Percentiles rank a stretch among this genome's conserved stretches.
phyloP scores from a whole-genome alignment of 2,329 filamentous ascomycete genomes.

The Westerdykella aurantiaca region DNA sequence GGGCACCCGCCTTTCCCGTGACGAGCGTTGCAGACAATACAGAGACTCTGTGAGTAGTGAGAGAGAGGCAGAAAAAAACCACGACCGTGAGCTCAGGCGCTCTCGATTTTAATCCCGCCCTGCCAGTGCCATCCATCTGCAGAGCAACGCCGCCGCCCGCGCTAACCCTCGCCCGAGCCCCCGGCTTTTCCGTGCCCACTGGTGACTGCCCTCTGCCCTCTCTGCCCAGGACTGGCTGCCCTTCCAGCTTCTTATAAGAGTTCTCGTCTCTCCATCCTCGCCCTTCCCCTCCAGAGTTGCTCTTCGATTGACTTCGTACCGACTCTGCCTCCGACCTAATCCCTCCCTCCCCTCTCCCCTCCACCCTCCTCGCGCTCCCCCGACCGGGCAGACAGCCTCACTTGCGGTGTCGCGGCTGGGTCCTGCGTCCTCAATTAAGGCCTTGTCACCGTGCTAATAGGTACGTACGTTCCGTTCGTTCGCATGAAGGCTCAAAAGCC shows the following conservation, averaged over 20 bases:
- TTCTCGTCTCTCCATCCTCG: constrained; percentile 4
- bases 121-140: too few relatives aligned
- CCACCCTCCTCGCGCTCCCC: constrained; percentile 11
- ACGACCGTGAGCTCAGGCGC: too few relatives aligned
- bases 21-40: too few relatives aligned
- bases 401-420: constrained; percentile 18
- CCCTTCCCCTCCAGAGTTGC: constrained; percentile 11
- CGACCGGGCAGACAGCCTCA: constrained; percentile 18
- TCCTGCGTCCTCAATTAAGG: constrained; percentile 16
- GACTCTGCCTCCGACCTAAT: constrained; percentile 1
- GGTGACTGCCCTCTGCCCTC: constrained; percentile 5
- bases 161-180: background rate
- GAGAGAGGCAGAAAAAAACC: too few relatives aligned
- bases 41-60: too few relatives aligned
- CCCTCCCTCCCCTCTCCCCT: constrained; percentile 9
- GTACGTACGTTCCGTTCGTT: constrained; percentile 2
- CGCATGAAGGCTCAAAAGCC: background rate
- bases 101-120: too few relatives aligned
- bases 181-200: too few relatives aligned
- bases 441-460: background rate
- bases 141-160: background rate
- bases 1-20: too few relatives aligned
- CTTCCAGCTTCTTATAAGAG: constrained; percentile 12
- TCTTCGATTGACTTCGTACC: constrained; percentile 7
- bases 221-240: constrained; percentile 4